phyloP scores from a whole-genome alignment of 2,329 filamentous ascomycete genomes.

The Colletotrichum neosansevieriae region DNA sequence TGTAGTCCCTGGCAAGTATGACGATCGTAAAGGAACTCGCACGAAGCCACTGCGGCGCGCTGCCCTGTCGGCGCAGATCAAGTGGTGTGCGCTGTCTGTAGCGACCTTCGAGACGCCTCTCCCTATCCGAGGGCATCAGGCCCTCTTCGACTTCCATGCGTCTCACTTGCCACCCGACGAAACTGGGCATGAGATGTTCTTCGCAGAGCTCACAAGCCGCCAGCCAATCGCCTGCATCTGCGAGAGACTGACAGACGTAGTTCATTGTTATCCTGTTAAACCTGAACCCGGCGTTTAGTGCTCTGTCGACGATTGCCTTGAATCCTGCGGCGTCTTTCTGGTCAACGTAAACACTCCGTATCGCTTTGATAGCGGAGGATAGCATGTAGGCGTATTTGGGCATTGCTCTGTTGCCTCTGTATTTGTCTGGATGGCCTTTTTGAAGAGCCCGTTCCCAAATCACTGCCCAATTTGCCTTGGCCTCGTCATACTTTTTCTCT shows the following conservation, averaged over 20 bases:
- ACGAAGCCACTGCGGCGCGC: slow-evolving; percentile 52
- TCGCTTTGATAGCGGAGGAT: slow-evolving; percentile 60
- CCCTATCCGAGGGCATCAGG: slow-evolving; percentile 85
- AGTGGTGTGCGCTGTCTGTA: slow-evolving; percentile 50
- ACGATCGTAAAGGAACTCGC: slow-evolving; percentile 61
- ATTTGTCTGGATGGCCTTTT: slow-evolving; percentile 52
- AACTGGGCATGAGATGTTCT: slow-evolving; percentile 79
- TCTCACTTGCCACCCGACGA: slow-evolving; percentile 76
- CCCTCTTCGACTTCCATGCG: slow-evolving; percentile 66
- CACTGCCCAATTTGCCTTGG: slow-evolving; percentile 75
- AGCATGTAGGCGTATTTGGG: slow-evolving; percentile 66
- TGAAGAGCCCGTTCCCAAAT: slow-evolving; percentile 66
- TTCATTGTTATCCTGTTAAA: slow-evolving; percentile 87
- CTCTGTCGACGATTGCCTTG: slow-evolving; percentile 62
- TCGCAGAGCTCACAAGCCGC: slow-evolving; percentile 83
- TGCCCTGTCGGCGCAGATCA: slow-evolving; percentile 54
- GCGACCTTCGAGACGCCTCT: slow-evolving; percentile 41
- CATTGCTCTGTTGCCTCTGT: slow-evolving; percentile 49
- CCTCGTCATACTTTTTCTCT: slow-evolving; percentile 68
- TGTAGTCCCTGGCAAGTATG: slow-evolving; percentile 62
- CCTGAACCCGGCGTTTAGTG: slow-evolving; percentile 75
- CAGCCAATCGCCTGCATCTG: slow-evolving; percentile 67
- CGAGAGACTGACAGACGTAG: slow-evolving; percentile 76
- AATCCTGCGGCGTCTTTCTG: slow-evolving; percentile 60
- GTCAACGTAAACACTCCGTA: slow-evolving; percentile 59